A percentile compares a stretch with the other conserved stretches of the same genome.
phyloP scores from a whole-genome alignment of 495 filamentous ascomycete genomes.

The Copromyces sp. region DNA sequence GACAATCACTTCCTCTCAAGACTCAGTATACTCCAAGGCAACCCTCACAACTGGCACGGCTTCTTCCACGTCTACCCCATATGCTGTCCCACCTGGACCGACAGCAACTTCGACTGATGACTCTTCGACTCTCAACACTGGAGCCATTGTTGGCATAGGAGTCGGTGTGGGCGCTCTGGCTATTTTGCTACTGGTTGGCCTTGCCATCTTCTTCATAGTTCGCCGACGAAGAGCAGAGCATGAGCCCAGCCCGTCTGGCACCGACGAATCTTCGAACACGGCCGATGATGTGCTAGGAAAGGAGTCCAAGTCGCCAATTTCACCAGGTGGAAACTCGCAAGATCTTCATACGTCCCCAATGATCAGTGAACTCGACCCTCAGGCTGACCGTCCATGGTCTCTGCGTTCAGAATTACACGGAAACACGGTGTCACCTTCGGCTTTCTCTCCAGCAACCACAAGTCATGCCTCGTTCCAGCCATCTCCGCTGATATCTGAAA shows the following conservation, averaged over 20 bases:
- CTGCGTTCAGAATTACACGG: not conserved
- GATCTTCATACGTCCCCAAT: not conserved
- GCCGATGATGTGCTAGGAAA: not conserved
- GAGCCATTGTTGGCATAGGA: not conserved
- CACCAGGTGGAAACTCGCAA: not conserved
- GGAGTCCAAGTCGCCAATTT: not conserved
- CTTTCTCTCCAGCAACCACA: not conserved
- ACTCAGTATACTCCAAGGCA: not conserved
- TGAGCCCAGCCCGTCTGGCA: not conserved
- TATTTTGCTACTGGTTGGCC: not conserved
- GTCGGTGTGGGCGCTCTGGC: not conserved
- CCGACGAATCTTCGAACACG: not conserved
- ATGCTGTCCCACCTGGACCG: not conserved
- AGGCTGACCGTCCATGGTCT: not conserved
- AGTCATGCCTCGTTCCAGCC: not conserved
- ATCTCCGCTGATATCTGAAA: not conserved
- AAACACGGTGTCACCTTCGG: not conserved
- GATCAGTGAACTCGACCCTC: not conserved
- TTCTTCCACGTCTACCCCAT: not conserved
- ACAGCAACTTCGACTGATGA: not conserved
- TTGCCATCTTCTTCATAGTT: not conserved
- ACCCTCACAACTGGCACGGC: not conserved
- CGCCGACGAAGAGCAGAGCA: not conserved
- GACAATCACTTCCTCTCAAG: not conserved
- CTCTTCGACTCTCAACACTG: not conserved